Evolutionary conservation across 1,139 yeast species (phyloP).

Genomic region (Kodamaea arcana): DNA sequence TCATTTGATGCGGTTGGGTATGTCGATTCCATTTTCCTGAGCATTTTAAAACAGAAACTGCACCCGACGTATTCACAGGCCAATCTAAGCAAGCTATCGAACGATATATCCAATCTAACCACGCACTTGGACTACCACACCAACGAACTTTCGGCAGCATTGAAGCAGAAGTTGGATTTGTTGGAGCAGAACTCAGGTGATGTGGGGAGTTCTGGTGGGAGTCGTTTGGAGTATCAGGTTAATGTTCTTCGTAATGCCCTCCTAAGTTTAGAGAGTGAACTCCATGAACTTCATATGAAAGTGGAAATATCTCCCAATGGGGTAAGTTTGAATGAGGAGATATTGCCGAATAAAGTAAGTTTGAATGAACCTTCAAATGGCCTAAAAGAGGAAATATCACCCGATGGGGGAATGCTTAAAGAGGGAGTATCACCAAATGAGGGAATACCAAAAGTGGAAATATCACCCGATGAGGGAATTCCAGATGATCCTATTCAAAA

Average conservation of each 20-base stretch:
- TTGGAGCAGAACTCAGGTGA: conserved; percentile 26
- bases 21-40: conserved; percentile 35
- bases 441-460: no score
- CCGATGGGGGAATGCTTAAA: no score
- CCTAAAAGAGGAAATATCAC: no score
- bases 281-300: conserved; percentile 23
- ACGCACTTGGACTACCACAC: conserved; percentile 62
- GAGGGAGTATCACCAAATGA: no score
- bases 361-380: no score
- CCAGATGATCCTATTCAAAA: conserved; percentile 15
- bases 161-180: conserved; percentile 44
- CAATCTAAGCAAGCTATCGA: conserved; percentile 22
- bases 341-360: no score
- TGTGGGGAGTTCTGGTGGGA: conserved; percentile 12
- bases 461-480: not conserved
- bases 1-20: conserved; percentile 36
- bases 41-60: conserved; percentile 12
- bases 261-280: conserved; percentile 49
- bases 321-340: no score
- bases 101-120: conserved; percentile 36
- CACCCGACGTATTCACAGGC: conserved; percentile 9
- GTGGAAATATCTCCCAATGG: no score
- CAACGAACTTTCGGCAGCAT: conserved; percentile 48
- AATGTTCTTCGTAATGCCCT: conserved; percentile 58
- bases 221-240: conserved; percentile 57